Conservation (phyloP, 2,329 filamentous ascomycete genomes). For the Pezicula carpinea region DNA sequence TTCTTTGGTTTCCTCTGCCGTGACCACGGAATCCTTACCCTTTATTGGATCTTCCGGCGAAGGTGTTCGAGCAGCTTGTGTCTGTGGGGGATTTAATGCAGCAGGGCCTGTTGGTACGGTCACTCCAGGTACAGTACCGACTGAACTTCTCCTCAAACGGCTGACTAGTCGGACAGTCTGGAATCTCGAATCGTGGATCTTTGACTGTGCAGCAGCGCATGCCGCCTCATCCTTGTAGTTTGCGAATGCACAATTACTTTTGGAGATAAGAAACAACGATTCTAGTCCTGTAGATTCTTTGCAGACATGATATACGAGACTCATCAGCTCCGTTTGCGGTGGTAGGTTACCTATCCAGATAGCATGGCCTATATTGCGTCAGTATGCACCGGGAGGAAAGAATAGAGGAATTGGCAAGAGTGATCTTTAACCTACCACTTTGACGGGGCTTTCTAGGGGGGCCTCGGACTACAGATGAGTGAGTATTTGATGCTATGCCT, state of each 20-base stretch:
- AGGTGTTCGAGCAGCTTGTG: conserved; percentile 17
- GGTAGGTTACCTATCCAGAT: conserved; percentile 96
- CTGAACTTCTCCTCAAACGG: conserved; percentile 60
- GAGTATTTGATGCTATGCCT: not conserved
- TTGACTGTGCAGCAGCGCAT: conserved; percentile 71
- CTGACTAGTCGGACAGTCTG: conserved; percentile 83
- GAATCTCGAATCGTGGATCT: conserved; percentile 88
- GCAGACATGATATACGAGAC: conserved; percentile 85
- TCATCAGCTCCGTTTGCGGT: conserved; percentile 74
- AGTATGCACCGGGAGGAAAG: conserved; percentile 6
- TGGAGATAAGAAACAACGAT: conserved; percentile 89
- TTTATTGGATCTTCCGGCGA: conserved; percentile 31
- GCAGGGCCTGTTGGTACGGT: conserved; percentile 26
- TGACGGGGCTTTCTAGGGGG: conserved; percentile 55
- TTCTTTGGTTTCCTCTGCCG: conserved; percentile 4
- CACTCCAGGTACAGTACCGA: conserved; percentile 26
- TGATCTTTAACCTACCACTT: conserved; percentile 45
- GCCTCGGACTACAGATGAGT: conserved; percentile 43
- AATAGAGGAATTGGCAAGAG: not conserved
- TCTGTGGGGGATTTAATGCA: conserved; percentile 20
- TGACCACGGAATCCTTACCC: conserved; percentile 7
- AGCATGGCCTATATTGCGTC: conserved; percentile 69
- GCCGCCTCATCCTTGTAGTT: conserved; percentile 82
- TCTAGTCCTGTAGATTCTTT: conserved; percentile 72
- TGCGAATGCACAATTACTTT: conserved; percentile 95